phyloP scores from a whole-genome alignment of 176 grass and related monocot species.

The Paspalum vaginatum region DNA sequence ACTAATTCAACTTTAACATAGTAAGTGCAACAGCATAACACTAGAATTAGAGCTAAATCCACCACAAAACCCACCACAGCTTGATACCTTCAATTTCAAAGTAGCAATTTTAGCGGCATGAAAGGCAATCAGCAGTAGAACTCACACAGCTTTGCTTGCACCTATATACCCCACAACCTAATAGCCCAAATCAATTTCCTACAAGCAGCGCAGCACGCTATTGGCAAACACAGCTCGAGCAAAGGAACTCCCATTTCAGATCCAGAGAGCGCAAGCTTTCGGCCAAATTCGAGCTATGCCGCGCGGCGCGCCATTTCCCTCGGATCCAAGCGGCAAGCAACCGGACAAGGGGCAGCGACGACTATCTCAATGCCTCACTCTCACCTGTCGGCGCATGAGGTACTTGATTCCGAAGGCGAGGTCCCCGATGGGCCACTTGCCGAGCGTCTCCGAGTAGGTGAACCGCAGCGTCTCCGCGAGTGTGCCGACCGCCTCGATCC shows the following conservation, averaged over 20 bases:
- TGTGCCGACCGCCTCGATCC: slow-evolving; percentile 89
- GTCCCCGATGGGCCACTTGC: slow-evolving; percentile 98
- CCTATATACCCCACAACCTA: not conserved
- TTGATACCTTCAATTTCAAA: slow-evolving; percentile 2
- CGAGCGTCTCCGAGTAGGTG: slow-evolving; percentile 92
- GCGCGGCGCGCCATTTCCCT: slow-evolving; percentile 6
- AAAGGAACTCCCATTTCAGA: slow-evolving; percentile 31
- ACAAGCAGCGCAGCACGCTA: slow-evolving; percentile 8
- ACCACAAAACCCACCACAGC: not conserved
- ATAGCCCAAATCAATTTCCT: not conserved
- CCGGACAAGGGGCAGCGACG: not conserved
- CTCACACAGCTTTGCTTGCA: not conserved
- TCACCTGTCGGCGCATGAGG: slow-evolving; percentile 91
- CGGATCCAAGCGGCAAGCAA: slow-evolving; percentile 33
- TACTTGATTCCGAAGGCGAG: slow-evolving; percentile 98
- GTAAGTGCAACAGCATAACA: not conserved
- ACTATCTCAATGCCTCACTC: too few species aligned
- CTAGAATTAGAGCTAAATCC: slow-evolving; percentile 16
- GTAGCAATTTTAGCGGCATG: not conserved
- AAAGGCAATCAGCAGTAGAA: slow-evolving; percentile 18
- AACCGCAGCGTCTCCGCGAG: slow-evolving; percentile 91
- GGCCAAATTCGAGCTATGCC: not conserved
- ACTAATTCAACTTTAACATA: slow-evolving; percentile 15
- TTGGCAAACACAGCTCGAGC: not conserved
- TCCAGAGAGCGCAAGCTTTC: slow-evolving; percentile 38